These are phyloP conservation scores for Fusarium hostae DNA, from an alignment of 2,329 filamentous ascomycete species.

Conservation along the genomic window DNA sequence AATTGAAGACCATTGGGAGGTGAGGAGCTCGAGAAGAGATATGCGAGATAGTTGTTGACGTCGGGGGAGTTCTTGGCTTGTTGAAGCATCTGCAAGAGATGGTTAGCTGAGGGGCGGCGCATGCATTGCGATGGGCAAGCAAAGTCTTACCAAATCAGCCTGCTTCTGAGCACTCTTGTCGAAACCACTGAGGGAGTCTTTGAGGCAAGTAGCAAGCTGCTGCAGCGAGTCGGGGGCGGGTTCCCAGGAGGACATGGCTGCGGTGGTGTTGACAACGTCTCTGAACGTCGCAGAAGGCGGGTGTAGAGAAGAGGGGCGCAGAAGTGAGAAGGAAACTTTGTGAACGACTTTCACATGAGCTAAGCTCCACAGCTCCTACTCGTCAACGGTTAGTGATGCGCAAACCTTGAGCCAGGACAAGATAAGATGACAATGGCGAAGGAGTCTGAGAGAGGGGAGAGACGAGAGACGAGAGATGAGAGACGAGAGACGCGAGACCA, in stretches of 20 bases:
- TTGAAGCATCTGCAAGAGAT: slow-evolving; percentile 79
- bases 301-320: slow-evolving; percentile 29
- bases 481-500: slow-evolving; percentile 30
- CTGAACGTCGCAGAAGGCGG: slow-evolving; percentile 32
- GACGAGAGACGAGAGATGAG: slow-evolving; percentile 23
- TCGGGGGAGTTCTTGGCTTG: slow-evolving; percentile 90
- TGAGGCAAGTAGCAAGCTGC: slow-evolving; percentile 89
- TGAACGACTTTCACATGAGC: slow-evolving; percentile 43
- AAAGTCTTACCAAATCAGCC: slow-evolving; percentile 78
- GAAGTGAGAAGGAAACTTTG: slow-evolving; percentile 25
- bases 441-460: slow-evolving; percentile 28
- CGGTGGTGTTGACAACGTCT: slow-evolving; percentile 27
- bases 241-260: slow-evolving; percentile 88
- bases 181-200: slow-evolving; percentile 89
- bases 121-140: slow-evolving; percentile 17
- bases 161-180: slow-evolving; percentile 85
- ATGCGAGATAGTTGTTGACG: slow-evolving; percentile 97
- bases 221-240: slow-evolving; percentile 86
- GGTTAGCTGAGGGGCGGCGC: slow-evolving; percentile 37
- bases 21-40: slow-evolving; percentile 80
- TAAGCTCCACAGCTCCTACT: slow-evolving; percentile 42
- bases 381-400: slow-evolving; percentile 38
- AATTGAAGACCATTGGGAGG: slow-evolving; percentile 70
- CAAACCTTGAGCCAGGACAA: slow-evolving; percentile 20
- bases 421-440: slow-evolving; percentile 22